phyloP scores from a whole-genome alignment of 2,329 filamentous ascomycete genomes.

The Daldinia sp. region DNA sequence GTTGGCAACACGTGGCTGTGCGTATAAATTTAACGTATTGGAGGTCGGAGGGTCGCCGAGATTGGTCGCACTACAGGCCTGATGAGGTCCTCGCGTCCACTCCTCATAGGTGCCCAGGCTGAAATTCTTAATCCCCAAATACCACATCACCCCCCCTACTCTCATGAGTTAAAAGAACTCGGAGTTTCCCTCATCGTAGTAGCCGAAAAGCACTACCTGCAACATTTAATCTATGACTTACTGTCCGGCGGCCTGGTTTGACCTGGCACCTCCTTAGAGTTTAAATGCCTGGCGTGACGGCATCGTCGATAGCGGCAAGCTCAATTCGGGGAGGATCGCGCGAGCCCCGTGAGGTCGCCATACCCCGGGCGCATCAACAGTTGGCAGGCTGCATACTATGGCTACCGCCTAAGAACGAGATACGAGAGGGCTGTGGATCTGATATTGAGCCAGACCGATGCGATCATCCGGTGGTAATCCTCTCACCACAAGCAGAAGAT shows the following conservation, averaged over 20 bases:
- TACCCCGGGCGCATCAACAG: constrained; percentile 6
- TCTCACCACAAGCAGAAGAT: constrained; percentile 34
- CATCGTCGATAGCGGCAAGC: constrained; percentile 13
- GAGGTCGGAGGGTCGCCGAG: constrained; percentile 20
- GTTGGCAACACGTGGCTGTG: constrained; percentile 37
- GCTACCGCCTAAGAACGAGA: constrained; percentile 27
- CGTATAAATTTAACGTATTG: constrained; percentile 23
- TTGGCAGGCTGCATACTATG: constrained; percentile 36
- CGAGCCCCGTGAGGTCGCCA: constrained; percentile 13
- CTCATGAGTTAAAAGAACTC: constrained; percentile 8
- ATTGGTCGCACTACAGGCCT: constrained; percentile 24
- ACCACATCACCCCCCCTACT: constrained; percentile 25
- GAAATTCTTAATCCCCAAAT: constrained; percentile 25
- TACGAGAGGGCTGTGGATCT: constrained; percentile 6
- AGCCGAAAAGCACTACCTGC: not conserved
- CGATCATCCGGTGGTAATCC: constrained; percentile 39
- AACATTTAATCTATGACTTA: constrained; percentile 2
- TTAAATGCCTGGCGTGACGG: constrained; percentile 30
- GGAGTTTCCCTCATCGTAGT: not conserved
- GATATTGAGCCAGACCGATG: constrained; percentile 31
- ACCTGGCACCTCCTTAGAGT: not conserved
- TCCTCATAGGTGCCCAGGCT: constrained; percentile 33
- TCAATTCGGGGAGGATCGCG: constrained; percentile 14
- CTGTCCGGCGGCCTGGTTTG: not conserved
- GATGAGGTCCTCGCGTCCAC: constrained; percentile 23